Conservation (phyloP, 1,284 basidiomycete genomes). For the Ceratobasidium sp. region DNA sequence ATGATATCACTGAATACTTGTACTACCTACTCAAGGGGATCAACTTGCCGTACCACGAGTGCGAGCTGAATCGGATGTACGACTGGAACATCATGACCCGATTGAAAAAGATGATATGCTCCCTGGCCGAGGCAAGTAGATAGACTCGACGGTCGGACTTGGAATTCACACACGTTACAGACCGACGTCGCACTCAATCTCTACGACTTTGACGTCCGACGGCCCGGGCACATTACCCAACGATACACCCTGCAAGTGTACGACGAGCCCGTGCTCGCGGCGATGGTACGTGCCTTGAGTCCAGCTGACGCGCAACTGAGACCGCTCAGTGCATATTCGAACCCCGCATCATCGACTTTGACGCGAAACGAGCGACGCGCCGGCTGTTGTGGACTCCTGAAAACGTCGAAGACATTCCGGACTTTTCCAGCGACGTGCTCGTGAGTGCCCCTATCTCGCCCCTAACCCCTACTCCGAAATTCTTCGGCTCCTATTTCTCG, state of each 20-base stretch:
- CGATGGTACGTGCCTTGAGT: conserved; percentile 68
- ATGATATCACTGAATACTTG: conserved; percentile 91
- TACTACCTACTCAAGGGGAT: conserved; percentile 81
- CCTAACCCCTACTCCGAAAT: conserved; percentile 2
- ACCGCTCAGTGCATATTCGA: conserved; percentile 82
- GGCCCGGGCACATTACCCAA: conserved; percentile 75
- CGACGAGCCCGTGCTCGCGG: conserved; percentile 94
- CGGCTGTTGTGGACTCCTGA: conserved; percentile 60
- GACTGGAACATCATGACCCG: conserved; percentile 92
- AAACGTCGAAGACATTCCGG: conserved; percentile 75
- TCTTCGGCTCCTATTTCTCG: conserved; percentile 17
- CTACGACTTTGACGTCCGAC: conserved; percentile 87
- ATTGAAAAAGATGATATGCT: conserved; percentile 81
- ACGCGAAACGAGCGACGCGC: conserved; percentile 68
- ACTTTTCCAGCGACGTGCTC: conserved; percentile 66
- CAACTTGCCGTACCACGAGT: conserved; percentile 85
- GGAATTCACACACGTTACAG: conserved; percentile 53
- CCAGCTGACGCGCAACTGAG: background rate
- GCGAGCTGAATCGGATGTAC: conserved; percentile 75
- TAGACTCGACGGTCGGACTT: background rate
- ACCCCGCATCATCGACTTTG: conserved; percentile 88
- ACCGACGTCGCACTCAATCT: conserved; percentile 84
- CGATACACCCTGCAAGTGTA: conserved; percentile 93
- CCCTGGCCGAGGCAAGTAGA: conserved; percentile 77
- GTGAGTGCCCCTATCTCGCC: conserved; percentile 54